Conservation (phyloP, 371 early-diverging fungal genomes). For the Saksenaea oblongispora region DNA sequence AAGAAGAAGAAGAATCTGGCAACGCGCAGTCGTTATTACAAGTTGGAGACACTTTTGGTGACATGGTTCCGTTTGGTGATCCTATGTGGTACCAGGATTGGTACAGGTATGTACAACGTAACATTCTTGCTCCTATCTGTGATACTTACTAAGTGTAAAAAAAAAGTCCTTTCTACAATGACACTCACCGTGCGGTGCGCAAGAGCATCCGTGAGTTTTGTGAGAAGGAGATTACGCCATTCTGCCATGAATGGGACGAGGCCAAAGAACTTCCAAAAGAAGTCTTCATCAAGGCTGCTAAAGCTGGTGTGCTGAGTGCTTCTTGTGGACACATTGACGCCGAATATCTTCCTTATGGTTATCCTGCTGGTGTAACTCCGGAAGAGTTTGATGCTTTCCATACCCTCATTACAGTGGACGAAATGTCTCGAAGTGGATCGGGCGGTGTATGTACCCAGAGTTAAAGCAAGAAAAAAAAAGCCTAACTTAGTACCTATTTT, state of each 20-base stretch:
- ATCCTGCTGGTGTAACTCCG: slow-evolving; percentile 28
- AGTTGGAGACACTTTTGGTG: slow-evolving; percentile 29
- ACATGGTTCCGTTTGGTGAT: slow-evolving; percentile 64
- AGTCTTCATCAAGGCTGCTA: slow-evolving; percentile 56
- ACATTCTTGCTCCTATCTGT: background rate
- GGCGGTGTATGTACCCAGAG: slow-evolving; percentile 55
- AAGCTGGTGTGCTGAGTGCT: slow-evolving; percentile 57
- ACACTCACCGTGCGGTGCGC: slow-evolving; percentile 58
- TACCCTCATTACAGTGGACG: slow-evolving; percentile 62
- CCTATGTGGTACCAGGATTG: slow-evolving; percentile 68
- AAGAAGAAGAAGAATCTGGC: slow-evolving; percentile 10
- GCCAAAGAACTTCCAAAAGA: slow-evolving; percentile 56
- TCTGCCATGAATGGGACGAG: slow-evolving; percentile 70
- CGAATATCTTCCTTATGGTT: slow-evolving; percentile 24
- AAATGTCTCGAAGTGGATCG: slow-evolving; percentile 68
- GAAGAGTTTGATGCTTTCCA: slow-evolving; percentile 66
- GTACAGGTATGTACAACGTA: slow-evolving; percentile 12
- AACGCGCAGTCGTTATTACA: slow-evolving; percentile 8
- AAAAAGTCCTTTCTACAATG: slow-evolving; percentile 55
- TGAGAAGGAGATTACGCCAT: slow-evolving; percentile 64
- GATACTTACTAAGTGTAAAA: background rate
- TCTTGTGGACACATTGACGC: slow-evolving; percentile 34
- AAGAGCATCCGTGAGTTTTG: slow-evolving; percentile 55
- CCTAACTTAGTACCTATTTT: background rate
- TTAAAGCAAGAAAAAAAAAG: slow-evolving; percentile 31